phyloP scores from a whole-genome alignment of 192 early-diverging fungal species.

The Podila epigama region DNA sequence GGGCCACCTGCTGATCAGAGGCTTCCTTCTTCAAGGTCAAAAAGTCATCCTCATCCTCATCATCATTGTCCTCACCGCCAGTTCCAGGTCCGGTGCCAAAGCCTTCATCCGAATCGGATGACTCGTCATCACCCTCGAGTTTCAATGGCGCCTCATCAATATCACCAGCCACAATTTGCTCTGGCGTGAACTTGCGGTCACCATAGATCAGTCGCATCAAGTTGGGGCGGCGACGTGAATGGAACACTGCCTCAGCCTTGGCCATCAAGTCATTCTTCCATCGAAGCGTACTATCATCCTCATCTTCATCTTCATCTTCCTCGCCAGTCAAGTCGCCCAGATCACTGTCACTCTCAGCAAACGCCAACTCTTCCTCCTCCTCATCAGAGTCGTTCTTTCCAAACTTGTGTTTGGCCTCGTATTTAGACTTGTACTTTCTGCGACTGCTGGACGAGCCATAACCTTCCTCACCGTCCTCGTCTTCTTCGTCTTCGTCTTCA shows the following conservation, averaged over 20 bases:
- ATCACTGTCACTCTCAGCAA: conserved; percentile 82
- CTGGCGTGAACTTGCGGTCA: conserved; percentile 52
- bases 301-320: conserved; percentile 50
- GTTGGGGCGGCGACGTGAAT: conserved; percentile 70
- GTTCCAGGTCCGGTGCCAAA: conserved; percentile 55
- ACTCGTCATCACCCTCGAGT: conserved; percentile 28
- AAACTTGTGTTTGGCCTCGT: conserved; percentile 35
- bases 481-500: conserved; percentile 51
- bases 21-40: conserved; percentile 61
- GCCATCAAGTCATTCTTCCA: conserved; percentile 77
- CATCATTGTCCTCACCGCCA: conserved; percentile 51
- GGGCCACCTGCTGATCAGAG: conserved; percentile 20
- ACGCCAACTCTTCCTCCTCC: conserved; percentile 56
- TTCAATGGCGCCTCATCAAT: conserved; percentile 38
- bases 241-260: conserved; percentile 67
- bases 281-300: conserved; percentile 60
- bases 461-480: conserved; percentile 36
- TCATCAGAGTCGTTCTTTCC: conserved; percentile 53
- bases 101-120: conserved; percentile 50
- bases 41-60: conserved; percentile 66
- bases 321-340: conserved; percentile 55
- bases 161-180: conserved; percentile 55
- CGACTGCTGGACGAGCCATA: conserved; percentile 37
- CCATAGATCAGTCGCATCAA: conserved; percentile 93
- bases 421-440: conserved; percentile 48